Percentiles rank a stretch among this genome's conserved stretches.
phyloP scores from a whole-genome alignment of 1,139 yeast species.

The Spathaspora sp. region DNA sequence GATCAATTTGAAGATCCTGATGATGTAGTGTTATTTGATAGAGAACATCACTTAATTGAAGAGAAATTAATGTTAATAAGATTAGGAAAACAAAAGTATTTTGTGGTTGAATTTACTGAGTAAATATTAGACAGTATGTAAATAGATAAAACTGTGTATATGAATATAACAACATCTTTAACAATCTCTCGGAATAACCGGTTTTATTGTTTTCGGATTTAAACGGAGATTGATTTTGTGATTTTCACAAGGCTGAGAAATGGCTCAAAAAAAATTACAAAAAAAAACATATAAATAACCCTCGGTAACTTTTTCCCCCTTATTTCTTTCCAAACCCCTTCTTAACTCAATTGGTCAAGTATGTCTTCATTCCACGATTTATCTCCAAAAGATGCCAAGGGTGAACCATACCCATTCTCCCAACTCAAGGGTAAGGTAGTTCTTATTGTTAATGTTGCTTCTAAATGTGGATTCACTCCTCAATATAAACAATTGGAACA shows the following conservation, averaged over 20 bases:
- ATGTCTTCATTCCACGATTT: constrained; percentile 45
- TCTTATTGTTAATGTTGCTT: constrained; percentile 88
- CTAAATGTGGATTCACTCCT: constrained; percentile 87
- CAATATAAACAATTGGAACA: constrained; percentile 78
- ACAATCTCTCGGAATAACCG: background rate
- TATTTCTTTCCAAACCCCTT: background rate
- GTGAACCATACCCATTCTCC: constrained; percentile 63
- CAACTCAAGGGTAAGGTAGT: constrained; percentile 88
- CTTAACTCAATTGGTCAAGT: background rate
- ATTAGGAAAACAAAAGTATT: constrained; percentile 70
- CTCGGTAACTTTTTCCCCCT: background rate
- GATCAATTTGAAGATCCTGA: constrained; percentile 53
- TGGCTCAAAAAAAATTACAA: background rate
- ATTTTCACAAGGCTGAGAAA: background rate
- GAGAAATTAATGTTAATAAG: constrained; percentile 63
- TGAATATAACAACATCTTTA: too few relatives aligned
- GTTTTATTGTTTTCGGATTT: background rate
- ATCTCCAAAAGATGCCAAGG: constrained; percentile 42
- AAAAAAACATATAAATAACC: background rate
- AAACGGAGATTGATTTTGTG: background rate
- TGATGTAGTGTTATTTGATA: constrained; percentile 47
- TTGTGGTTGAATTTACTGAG: constrained; percentile 46
- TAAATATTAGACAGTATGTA: constrained; percentile 5
- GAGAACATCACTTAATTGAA: constrained; percentile 53
- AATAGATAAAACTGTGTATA: background rate